A percentile compares a stretch with the other conserved stretches of the same genome.
These are phyloP conservation scores for Lasiosphaeria hispida DNA, from an alignment of 495 filamentous ascomycete species.

Conservation along the genomic window DNA sequence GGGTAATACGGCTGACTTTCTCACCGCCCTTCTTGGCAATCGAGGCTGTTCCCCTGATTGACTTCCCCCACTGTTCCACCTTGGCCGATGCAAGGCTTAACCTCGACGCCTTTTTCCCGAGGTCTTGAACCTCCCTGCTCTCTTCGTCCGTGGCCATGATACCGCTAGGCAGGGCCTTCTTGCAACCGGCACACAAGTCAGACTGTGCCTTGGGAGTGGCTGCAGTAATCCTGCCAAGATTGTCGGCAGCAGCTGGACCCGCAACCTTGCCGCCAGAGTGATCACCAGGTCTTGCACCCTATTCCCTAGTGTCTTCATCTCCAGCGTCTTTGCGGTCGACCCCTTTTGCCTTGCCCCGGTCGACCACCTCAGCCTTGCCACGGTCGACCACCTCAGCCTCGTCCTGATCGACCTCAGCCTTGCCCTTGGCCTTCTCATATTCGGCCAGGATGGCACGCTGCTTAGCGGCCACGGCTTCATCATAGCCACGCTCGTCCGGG, in stretches of 20 bases:
- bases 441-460: constrained; percentile 9
- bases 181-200: background rate
- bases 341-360: too few relatives aligned
- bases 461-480: constrained; percentile 8
- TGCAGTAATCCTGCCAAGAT: background rate
- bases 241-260: background rate
- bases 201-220: too few relatives aligned
- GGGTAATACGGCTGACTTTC: constrained; percentile 4
- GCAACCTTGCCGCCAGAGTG: constrained; percentile 1
- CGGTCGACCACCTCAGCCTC: too few relatives aligned
- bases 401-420: too few relatives aligned
- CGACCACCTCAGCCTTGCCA: too few relatives aligned
- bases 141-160: too few relatives aligned
- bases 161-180: constrained; percentile 7
- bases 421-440: background rate
- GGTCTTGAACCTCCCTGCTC: too few relatives aligned
- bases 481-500: constrained; percentile 7
- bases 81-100: too few relatives aligned
- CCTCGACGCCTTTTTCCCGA: too few relatives aligned
- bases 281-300: background rate
- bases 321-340: background rate
- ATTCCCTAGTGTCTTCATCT: constrained; percentile 2
- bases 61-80: too few relatives aligned
- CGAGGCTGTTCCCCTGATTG: constrained; percentile 4
- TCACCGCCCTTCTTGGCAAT: constrained; percentile 6